Percentiles rank a stretch among this genome's conserved stretches.
phyloP scores from a whole-genome alignment of 1,284 basidiomycete genomes.

The Pascua guehoae region DNA sequence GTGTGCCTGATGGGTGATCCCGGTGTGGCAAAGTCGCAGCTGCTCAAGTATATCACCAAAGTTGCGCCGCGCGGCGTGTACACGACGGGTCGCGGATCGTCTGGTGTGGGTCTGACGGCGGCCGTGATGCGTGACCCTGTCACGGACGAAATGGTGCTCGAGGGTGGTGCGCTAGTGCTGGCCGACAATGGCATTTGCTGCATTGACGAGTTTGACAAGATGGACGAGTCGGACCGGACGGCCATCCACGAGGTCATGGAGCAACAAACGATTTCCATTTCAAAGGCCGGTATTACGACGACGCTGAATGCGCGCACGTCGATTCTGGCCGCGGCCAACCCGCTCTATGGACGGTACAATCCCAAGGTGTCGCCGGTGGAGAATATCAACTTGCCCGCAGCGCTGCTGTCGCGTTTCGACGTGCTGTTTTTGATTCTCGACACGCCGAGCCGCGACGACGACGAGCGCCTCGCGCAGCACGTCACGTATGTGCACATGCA shows the following conservation, averaged over 20 bases:
- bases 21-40: conserved; percentile 97
- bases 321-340: conserved; percentile 96
- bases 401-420: conserved; percentile 92
- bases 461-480: conserved; percentile 93
- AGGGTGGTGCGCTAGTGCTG: conserved; percentile 96
- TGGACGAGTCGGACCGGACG: conserved; percentile 96
- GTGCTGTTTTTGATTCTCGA: conserved; percentile 95
- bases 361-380: conserved; percentile 95
- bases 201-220: conserved; percentile 99
- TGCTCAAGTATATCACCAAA: conserved; percentile 98
- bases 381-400: conserved; percentile 98
- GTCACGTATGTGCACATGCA: conserved; percentile 99
- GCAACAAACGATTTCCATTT: conserved; percentile 98
- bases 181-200: conserved; percentile 99
- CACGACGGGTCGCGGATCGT: conserved; percentile 96
- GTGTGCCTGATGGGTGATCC: conserved; percentile 99
- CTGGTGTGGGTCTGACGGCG: conserved; percentile 95
- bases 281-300: conserved; percentile 98
- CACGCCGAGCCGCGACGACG: conserved; percentile 88
- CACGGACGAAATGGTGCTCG: conserved; percentile 98
- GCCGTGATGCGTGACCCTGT: conserved; percentile 99
- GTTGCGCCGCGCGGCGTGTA: conserved; percentile 97
- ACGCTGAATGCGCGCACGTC: conserved; percentile 98
- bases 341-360: conserved; percentile 97
- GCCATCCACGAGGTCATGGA: conserved; percentile 99